Base-by-base conservation (phyloP, 345 rosid species). In the Eutrema yunnanense region DNA sequence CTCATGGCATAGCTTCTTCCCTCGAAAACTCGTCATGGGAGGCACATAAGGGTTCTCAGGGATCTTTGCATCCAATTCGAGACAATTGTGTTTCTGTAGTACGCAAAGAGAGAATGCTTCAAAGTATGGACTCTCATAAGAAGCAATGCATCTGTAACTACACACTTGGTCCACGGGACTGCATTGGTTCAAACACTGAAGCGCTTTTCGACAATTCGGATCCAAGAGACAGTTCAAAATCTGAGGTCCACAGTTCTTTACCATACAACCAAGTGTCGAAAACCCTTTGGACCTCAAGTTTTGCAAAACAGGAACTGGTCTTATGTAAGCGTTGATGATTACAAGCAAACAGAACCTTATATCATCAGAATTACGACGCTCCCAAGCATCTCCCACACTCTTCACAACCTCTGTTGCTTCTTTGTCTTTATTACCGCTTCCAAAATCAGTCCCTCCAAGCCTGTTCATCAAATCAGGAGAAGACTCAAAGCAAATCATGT, bases 101-200 rank as follows among this genome's bases (percentile, higher is more conserved):
- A 91, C 97, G 48, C 97, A 89, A 1, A 94, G 80, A 8, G 97
- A 94, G 80, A 94, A 91, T 5, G 93, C 96, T 83, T 94, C 96
- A 9, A 94, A 79, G 19, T 81, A 74, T 2, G 93, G 89, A 68
- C 97, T 88, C 77, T 94, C 96, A n/a, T 91, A 94, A 32, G 98
- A 94, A 38, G 96, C 96, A 77, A 94, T 94, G 56, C 98, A 91
- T 43, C 88, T 73, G 63, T 94, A 91, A 36, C 91, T 94, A 74
- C 98, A 94, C 52, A 94, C 98, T 70, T 87, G 98, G 63, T 94
- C 96, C 16, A 91, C 95, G 0, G 97, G 96, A 82, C 92, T 94
- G 72, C 98, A 94, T 10, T 82, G 74, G 74, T 89, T 91, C 83
- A 94, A 81, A 82, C 98, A 91, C 74, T 89, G 93, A 37, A 94